phyloP scores from a whole-genome alignment of 129 eudicot genomes.

The Lactuca sativa region DNA sequence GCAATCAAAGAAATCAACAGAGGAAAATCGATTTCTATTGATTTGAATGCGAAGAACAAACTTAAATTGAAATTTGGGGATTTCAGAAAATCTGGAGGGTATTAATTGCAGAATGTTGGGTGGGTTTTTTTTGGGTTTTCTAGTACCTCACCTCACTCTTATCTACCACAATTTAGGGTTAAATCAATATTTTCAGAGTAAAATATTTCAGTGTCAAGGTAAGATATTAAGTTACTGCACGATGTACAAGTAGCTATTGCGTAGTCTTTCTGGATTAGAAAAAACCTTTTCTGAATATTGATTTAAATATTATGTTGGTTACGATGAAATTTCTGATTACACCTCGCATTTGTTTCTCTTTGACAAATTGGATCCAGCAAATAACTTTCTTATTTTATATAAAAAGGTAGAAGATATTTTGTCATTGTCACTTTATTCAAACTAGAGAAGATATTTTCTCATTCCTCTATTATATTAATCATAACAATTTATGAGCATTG shows the following conservation, averaged over 20 bases:
- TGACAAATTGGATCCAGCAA: not conserved
- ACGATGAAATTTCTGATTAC: not conserved
- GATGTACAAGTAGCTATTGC: not conserved
- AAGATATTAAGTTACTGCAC: not conserved
- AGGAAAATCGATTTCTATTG: constrained; percentile 7
- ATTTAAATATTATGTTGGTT: not conserved
- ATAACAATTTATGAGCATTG: too few species aligned
- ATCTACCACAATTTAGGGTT: constrained; percentile 21
- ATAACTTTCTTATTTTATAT: not conserved
- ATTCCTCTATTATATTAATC: not conserved
- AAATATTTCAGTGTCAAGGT: not conserved
- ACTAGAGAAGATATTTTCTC: not conserved
- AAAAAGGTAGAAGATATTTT: not conserved
- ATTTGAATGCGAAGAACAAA: constrained; percentile 2
- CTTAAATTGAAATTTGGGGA: constrained; percentile 22
- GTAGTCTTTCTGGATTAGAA: not conserved
- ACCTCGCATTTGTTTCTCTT: not conserved
- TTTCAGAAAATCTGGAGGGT: constrained; percentile 21
- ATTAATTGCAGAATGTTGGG: constrained; percentile 31
- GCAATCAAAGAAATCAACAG: not conserved
- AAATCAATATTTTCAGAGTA: not conserved
- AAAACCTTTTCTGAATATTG: not conserved
- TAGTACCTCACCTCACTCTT: constrained; percentile 20
- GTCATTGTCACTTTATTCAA: not conserved
- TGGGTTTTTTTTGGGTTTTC: constrained; percentile 23